phyloP scores from a whole-genome alignment of 805 yeast species.

The Limtongozyma cylindracea region DNA sequence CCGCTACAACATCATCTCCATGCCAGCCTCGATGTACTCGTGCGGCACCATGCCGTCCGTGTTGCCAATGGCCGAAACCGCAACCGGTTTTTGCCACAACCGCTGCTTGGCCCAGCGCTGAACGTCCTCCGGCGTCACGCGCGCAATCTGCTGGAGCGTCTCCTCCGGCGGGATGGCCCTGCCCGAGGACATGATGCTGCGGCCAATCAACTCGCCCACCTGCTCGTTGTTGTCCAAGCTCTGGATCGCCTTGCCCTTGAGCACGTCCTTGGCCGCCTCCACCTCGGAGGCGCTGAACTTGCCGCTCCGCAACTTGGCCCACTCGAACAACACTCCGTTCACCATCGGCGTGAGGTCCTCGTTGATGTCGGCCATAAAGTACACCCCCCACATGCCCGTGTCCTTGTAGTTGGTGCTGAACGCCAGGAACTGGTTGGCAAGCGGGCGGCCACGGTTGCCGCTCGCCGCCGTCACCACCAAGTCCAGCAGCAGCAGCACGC shows the following conservation, averaged over 20 bases:
- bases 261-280: slow-evolving; percentile 81
- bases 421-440: slow-evolving; percentile 90
- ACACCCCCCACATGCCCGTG: slow-evolving; percentile 95
- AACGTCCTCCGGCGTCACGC: slow-evolving; percentile 57
- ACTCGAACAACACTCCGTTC: slow-evolving; percentile 59
- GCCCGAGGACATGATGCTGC: slow-evolving; percentile 92
- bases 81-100: slow-evolving; percentile 52
- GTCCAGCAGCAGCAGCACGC: slow-evolving; percentile 64
- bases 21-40: slow-evolving; percentile 20
- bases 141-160: slow-evolving; percentile 50
- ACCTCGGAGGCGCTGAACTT: slow-evolving; percentile 62
- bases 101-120: slow-evolving; percentile 74
- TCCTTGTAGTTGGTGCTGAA: slow-evolving; percentile 94
- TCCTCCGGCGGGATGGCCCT: slow-evolving; percentile 47
- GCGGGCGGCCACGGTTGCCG: slow-evolving; percentile 30
- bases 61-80: slow-evolving; percentile 82
- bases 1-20: slow-evolving; percentile 4
- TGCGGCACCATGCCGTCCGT: slow-evolving; percentile 47
- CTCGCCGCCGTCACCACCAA: slow-evolving; percentile 58
- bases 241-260: slow-evolving; percentile 74
- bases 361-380: slow-evolving; percentile 61
- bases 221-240: slow-evolving; percentile 91
- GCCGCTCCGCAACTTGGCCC: slow-evolving; percentile 73
- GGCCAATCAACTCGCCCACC: slow-evolving; percentile 91
- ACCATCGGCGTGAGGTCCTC: slow-evolving; percentile 41